These are phyloP conservation scores for Phytomonas sp. DNA, from an alignment of 208 protist species.

Conservation along the genomic window DNA sequence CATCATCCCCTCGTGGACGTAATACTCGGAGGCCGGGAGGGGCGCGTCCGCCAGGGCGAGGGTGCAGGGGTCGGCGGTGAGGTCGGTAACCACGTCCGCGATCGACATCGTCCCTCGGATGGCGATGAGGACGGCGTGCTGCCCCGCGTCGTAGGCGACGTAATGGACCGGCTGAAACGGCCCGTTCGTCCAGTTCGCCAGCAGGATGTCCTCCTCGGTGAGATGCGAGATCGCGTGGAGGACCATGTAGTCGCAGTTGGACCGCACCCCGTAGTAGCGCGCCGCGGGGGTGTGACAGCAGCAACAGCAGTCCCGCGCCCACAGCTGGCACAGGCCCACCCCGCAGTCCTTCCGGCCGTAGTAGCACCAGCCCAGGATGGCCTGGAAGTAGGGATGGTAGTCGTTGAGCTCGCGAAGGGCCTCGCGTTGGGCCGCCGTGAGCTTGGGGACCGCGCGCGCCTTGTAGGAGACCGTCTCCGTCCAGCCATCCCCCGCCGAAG, in stretches of 20 bases:
- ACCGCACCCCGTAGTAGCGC: not conserved
- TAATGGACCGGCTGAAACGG: slow-evolving; percentile 75
- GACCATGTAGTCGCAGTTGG: slow-evolving; percentile 45
- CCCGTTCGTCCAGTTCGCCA: slow-evolving; percentile 61
- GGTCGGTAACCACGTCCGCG: slow-evolving; percentile 75
- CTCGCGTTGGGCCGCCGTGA: slow-evolving; percentile 27
- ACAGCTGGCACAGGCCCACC: slow-evolving; percentile 40
- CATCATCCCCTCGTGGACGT: slow-evolving; percentile 79
- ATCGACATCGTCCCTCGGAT: slow-evolving; percentile 86
- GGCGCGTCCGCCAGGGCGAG: slow-evolving; percentile 11
- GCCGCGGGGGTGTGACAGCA: not conserved
- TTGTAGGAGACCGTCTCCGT: slow-evolving; percentile 40
- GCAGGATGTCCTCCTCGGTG: slow-evolving; percentile 52
- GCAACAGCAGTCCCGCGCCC: not conserved
- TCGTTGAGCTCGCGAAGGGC: slow-evolving; percentile 34
- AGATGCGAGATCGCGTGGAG: slow-evolving; percentile 35
- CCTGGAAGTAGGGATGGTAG: slow-evolving; percentile 74
- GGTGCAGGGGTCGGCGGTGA: slow-evolving; percentile 37
- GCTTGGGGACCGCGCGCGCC: slow-evolving; percentile 28
- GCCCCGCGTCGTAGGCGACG: slow-evolving; percentile 48
- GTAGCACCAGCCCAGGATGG: slow-evolving; percentile 67
- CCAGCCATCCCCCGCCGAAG: slow-evolving; percentile 15
- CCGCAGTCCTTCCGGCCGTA: slow-evolving; percentile 60
- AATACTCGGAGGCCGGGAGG: slow-evolving; percentile 22
- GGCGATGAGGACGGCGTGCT: slow-evolving; percentile 55